These are phyloP conservation scores for Elsinoe necatrix DNA, from an alignment of 2,329 filamentous ascomycete genomes.

Conservation along the genomic window DNA sequence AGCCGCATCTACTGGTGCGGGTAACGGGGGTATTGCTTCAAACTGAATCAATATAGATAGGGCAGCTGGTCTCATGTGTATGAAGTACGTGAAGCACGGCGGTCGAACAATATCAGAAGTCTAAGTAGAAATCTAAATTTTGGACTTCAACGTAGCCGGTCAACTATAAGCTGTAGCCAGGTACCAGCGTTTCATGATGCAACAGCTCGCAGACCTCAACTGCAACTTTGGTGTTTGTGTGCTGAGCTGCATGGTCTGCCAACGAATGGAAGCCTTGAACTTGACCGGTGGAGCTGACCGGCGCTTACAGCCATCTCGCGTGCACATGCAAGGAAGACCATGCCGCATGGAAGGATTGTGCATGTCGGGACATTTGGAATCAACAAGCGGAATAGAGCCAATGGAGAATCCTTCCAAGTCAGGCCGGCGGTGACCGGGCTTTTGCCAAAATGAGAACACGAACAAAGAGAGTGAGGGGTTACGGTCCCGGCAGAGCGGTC, in stretches of 20 bases:
- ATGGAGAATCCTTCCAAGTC: neutral
- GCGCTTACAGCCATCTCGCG: conserved; percentile 10
- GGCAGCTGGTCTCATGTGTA: conserved; percentile 1
- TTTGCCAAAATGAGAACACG: neutral
- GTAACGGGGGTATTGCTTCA: conserved; percentile 13
- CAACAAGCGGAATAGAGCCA: no score
- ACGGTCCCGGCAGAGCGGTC: neutral
- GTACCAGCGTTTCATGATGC: conserved; percentile 8
- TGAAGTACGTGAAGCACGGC: neutral
- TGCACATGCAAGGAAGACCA: neutral
- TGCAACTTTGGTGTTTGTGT: neutral
- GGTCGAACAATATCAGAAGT: conserved; percentile 8
- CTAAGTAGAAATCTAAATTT: neutral
- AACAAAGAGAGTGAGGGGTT: neutral
- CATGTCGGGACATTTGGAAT: neutral
- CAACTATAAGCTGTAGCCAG: conserved; percentile 3
- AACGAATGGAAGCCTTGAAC: neutral
- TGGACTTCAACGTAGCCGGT: neutral
- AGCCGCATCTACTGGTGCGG: neutral
- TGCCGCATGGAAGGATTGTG: neutral
- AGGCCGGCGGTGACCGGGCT: neutral
- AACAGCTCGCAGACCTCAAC: neutral
- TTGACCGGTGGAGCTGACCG: conserved; percentile 10
- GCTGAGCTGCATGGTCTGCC: neutral
- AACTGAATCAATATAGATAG: neutral